Percentiles rank a stretch among this genome's conserved stretches.
phyloP scores from a whole-genome alignment of 1,139 yeast species.

The Kazachstania sp. region DNA sequence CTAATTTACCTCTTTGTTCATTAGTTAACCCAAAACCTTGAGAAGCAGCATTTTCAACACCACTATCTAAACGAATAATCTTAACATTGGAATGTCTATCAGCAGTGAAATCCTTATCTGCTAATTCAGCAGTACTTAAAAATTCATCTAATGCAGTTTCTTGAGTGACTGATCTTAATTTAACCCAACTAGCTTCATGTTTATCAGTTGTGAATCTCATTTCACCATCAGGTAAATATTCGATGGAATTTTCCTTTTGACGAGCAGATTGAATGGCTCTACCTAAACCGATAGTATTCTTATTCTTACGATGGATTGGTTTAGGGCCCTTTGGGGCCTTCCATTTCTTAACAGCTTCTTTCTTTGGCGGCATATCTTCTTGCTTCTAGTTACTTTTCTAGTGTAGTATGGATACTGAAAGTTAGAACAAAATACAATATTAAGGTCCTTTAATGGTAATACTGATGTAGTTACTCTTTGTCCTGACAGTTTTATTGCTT shows the following conservation, averaged over 20 bases:
- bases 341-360: slow-evolving; percentile 44
- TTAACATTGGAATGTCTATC: slow-evolving; percentile 77
- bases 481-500: neutral
- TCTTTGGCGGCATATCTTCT: slow-evolving; percentile 34
- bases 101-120: slow-evolving; percentile 94
- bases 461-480: neutral
- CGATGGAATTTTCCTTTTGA: slow-evolving; percentile 57
- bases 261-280: slow-evolving; percentile 73
- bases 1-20: slow-evolving; percentile 58
- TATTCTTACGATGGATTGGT: slow-evolving; percentile 75
- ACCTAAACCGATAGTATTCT: slow-evolving; percentile 78
- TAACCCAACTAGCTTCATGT: slow-evolving; percentile 82
- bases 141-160: slow-evolving; percentile 92
- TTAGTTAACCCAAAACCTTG: slow-evolving; percentile 51
- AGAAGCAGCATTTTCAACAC: slow-evolving; percentile 35
- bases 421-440: neutral
- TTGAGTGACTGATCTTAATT: slow-evolving; percentile 86
- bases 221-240: slow-evolving; percentile 75
- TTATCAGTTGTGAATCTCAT: slow-evolving; percentile 76
- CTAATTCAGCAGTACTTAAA: slow-evolving; percentile 86
- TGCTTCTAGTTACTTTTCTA: neutral
- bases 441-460: neutral
- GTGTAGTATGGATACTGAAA: neutral
- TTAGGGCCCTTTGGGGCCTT: slow-evolving; percentile 86
- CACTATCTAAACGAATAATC: slow-evolving; percentile 68